phyloP scores from a whole-genome alignment of 495 filamentous ascomycete species.

The Hypoxylon fuscum region DNA sequence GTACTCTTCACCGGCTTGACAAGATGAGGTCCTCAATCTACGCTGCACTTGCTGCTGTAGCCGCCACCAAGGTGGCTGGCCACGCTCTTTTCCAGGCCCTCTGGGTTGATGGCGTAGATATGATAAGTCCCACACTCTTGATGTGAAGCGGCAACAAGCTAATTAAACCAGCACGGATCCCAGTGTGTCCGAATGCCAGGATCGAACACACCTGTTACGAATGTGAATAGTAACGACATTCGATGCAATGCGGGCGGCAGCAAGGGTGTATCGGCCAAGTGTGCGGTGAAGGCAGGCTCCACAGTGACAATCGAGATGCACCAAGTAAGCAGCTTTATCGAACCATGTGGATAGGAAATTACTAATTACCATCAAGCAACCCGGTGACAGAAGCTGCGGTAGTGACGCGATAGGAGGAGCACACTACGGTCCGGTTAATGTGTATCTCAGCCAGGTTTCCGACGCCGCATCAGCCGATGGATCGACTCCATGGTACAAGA shows the following conservation, averaged over 20 bases:
- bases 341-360: conserved; percentile 33
- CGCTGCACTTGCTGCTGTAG: conserved; percentile 35
- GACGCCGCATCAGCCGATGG: conserved; percentile 53
- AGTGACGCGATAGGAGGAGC: conserved; percentile 60
- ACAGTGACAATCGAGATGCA: conserved; percentile 62
- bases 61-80: conserved; percentile 45
- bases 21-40: conserved; percentile 47
- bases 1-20: conserved; percentile 14
- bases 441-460: conserved; percentile 58
- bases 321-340: conserved; percentile 33
- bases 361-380: conserved; percentile 50
- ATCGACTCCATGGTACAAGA: conserved; percentile 54
- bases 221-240: conserved; percentile 52
- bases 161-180: conserved; percentile 27
- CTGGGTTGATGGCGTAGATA: conserved; percentile 52
- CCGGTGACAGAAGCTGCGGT: conserved; percentile 53
- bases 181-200: conserved; percentile 48
- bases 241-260: conserved; percentile 48
- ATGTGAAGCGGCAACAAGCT: conserved; percentile 6
- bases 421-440: conserved; percentile 61
- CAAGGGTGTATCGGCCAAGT: conserved; percentile 37
- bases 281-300: conserved; percentile 48
- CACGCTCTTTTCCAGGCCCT: conserved; percentile 50
- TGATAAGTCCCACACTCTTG: conserved; percentile 38
- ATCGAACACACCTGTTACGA: conserved; percentile 53